Base-by-base conservation (phyloP, 1,284 basidiomycete species). In the Cryptococcus sp. region DNA sequence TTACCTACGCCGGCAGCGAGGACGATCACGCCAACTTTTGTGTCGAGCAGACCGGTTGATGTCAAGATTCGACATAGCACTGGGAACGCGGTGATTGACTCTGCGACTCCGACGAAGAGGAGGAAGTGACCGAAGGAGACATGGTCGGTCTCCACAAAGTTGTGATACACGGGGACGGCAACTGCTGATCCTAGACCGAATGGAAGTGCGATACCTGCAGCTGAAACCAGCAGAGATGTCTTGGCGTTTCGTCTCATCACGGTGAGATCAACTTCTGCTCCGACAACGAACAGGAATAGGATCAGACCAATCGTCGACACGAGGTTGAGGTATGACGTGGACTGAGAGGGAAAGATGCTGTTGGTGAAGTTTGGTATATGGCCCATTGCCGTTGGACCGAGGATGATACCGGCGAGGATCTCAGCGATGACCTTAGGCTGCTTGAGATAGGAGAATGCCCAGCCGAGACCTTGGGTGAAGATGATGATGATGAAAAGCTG, bases 1-100 rank as follows among this genome's bases (percentile, higher is more conserved):
- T 96, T 97, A 3, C 89, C 92, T 1, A 98, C 92, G 49, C 95
- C 93, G 0, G 95, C 95, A 1, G 90, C 90, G 4, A 99, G 85
- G 4, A 91, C 92, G 31, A 96, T 88, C 56, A 95, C 88, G 10
- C 95, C 96, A 46, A 99, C 93, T 0, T 88, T 90, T 7, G 93
- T 96, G 63, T 95, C 90, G 56, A 98, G 84, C 1, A 99, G 82
- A 78, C 84, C 82, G 45, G 82, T 81, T 56, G 83, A 81, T 16
- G 81, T 81, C 8, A 82, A 68, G 60, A 83, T 83, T 44, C 95
- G 88, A 75, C 94, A 97, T 4, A 98, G 84, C 4, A 99, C 94
- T 0, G 84, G 90, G 75, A 95, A 95, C 0, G 93, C 93, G 0
- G 93, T 97, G 76, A 97, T 97, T 3, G 89, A 88, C 80, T 88